Evolutionary conservation across 2,329 filamentous ascomycete genomes (phyloP).

Genomic region (Sporothrix inflata): DNA sequence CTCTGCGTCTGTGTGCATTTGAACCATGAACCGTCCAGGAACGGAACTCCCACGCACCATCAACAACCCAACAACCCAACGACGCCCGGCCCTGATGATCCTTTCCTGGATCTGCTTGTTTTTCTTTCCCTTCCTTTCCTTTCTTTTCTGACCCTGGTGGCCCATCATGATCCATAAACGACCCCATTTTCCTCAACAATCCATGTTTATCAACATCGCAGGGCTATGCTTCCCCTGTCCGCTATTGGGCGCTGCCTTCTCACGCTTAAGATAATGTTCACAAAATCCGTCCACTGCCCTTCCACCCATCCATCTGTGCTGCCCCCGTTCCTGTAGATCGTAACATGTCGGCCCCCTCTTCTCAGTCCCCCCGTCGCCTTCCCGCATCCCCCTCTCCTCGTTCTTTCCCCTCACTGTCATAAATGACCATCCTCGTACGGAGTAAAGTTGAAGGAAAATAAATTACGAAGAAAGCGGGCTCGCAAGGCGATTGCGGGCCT

Average conservation of each 20-base stretch:
- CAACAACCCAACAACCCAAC: background rate
- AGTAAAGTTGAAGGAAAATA: background rate
- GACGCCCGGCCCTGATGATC: slow-evolving; percentile 15
- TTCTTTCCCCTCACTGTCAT: background rate
- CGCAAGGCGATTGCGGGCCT: background rate
- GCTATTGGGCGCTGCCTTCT: too few relatives aligned
- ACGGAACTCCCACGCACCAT: slow-evolving; percentile 3
- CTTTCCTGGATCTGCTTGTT: slow-evolving; percentile 14
- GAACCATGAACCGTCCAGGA: background rate
- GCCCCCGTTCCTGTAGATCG: background rate
- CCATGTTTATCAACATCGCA: slow-evolving; percentile 1
- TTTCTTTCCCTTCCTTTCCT: background rate
- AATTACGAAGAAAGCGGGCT: background rate
- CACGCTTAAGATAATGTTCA: too few relatives aligned
- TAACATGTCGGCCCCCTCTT: background rate
- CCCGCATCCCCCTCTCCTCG: too few relatives aligned
- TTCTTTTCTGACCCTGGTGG: background rate
- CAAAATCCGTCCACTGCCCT: too few relatives aligned
- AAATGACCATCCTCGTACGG: background rate
- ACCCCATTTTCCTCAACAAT: background rate
- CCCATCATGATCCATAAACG: background rate
- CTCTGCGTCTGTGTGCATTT: background rate
- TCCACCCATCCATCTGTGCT: too few relatives aligned
- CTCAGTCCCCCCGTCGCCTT: background rate
- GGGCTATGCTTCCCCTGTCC: background rate